A percentile compares a stretch with the other conserved stretches of the same genome.
phyloP scores from a whole-genome alignment of 2,329 filamentous ascomycete genomes.

The Aspergillus intermedius region DNA sequence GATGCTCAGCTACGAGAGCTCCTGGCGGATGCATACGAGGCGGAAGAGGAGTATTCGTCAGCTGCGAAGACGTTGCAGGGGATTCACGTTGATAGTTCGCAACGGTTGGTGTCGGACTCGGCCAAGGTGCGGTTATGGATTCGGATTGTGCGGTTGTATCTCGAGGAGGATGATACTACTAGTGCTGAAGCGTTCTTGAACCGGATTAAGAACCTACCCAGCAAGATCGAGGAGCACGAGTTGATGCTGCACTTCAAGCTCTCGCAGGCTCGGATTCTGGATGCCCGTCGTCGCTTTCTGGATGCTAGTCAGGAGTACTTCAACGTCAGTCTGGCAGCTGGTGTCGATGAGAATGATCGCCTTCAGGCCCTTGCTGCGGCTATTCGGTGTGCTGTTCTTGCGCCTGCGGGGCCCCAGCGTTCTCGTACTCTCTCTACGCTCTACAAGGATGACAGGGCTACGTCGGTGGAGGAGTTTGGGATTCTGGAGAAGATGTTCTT shows the following conservation, averaged over 20 bases:
- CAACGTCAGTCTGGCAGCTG: constrained; percentile 68
- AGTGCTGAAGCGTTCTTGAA: constrained; percentile 82
- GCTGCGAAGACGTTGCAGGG: constrained; percentile 73
- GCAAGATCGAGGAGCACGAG: constrained; percentile 66
- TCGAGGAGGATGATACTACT: constrained; percentile 88
- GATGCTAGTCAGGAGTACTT: constrained; percentile 85
- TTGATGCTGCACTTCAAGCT: constrained; percentile 80
- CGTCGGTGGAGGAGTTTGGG: constrained; percentile 67
- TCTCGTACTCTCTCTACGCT: constrained; percentile 73
- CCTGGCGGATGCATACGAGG: constrained; percentile 76
- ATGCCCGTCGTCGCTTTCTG: constrained; percentile 83
- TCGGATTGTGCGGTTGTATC: constrained; percentile 85
- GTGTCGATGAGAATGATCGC: constrained; percentile 80
- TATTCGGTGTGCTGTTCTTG: constrained; percentile 86
- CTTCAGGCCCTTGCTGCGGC: constrained; percentile 77
- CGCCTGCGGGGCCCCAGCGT: constrained; percentile 79
- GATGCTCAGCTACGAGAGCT: constrained; percentile 71
- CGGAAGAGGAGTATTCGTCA: constrained; percentile 68
- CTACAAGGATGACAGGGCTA: constrained; percentile 86
- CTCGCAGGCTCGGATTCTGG: constrained; percentile 85
- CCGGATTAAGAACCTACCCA: constrained; percentile 86
- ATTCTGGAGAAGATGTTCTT: constrained; percentile 98
- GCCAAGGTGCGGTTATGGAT: constrained; percentile 85
- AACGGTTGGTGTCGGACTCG: constrained; percentile 73
- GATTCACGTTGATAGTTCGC: constrained; percentile 83